Base-by-base conservation (phyloP, 805 yeast genomes). In the Wickerhamiella domercqiae region DNA sequence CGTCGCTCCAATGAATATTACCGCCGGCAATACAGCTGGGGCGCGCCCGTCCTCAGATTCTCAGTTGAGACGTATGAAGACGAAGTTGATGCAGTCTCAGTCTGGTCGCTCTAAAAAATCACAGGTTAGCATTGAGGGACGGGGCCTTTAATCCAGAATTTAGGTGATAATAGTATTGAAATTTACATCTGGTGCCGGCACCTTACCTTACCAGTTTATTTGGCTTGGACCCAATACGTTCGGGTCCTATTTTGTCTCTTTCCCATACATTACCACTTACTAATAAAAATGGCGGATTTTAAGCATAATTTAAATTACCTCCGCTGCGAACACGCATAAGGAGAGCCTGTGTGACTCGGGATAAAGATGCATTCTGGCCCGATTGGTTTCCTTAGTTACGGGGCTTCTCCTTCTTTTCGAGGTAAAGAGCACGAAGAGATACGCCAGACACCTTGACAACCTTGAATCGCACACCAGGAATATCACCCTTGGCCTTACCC, bases 401-500 rank as follows among this genome's bases (percentile, higher is more conserved):
- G 76, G 97, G 97, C 86, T 90, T 90, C 78, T 93, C 99, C 83
- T 90, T 90, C 96, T 90, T 90, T 78, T 93, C 98, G 78, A 87
- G 90, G 96, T 95, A 90, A 70, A 90, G 78, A 67, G 99, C 98
- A 67, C 86, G 77, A 70, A 90, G 78, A 59, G 98, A 90, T 62
- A 93, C 98, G 81, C 98, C 98, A 59, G 98, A 82, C 60, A 90
- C 99, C 78, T 90, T 90, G 67, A 90, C 99, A 67, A 90, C 99
- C 82, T 90, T 90, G 84, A 90, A 90, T 81, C 99, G 90, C 66
- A 90, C 99, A 83, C 99, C 99, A 70, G 98, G 98, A 65, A 90
- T 87, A 86, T 90, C 99, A 78, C 99, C 98, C 93, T 90, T 90
- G 69, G 98, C 98, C 78, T 90, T 90, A 76, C 98, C 98, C 78